phyloP scores from a whole-genome alignment of 2,329 filamentous ascomycete genomes.

The Pestalotiopsis sp. region DNA sequence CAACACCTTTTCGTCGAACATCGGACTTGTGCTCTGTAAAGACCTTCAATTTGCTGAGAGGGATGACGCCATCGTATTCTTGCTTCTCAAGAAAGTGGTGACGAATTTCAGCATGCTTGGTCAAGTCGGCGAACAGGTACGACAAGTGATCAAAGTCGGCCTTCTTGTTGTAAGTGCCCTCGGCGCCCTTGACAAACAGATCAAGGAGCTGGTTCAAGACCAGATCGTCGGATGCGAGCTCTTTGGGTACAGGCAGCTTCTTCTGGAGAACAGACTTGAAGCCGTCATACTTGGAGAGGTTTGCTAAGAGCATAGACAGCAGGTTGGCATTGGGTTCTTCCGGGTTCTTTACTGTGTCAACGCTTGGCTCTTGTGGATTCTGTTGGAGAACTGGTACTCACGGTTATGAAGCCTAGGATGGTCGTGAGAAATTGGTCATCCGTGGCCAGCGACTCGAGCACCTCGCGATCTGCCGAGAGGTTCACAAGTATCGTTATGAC shows the following conservation, averaged over 20 bases:
- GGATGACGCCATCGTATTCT: slow-evolving; percentile 80
- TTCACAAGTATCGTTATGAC: slow-evolving; percentile 90
- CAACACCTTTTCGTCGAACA: slow-evolving; percentile 89
- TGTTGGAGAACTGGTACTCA: slow-evolving; percentile 43
- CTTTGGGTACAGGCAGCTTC: slow-evolving; percentile 68
- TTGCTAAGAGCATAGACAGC: slow-evolving; percentile 89
- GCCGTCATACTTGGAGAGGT: slow-evolving; percentile 79
- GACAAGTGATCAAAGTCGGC: slow-evolving; percentile 92
- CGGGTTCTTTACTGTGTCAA: slow-evolving; percentile 52
- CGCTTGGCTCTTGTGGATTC: not conserved
- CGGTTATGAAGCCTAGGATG: slow-evolving; percentile 74
- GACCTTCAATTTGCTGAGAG: slow-evolving; percentile 87
- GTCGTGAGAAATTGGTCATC: slow-evolving; percentile 83
- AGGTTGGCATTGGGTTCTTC: slow-evolving; percentile 84
- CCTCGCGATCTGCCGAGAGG: slow-evolving; percentile 73
- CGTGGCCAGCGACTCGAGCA: slow-evolving; percentile 71
- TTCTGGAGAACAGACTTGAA: slow-evolving; percentile 70
- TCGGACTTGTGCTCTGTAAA: slow-evolving; percentile 90
- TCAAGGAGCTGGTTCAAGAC: slow-evolving; percentile 92
- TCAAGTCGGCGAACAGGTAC: slow-evolving; percentile 91
- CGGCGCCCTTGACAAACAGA: slow-evolving; percentile 90
- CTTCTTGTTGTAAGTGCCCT: slow-evolving; percentile 78
- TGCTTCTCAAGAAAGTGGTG: slow-evolving; percentile 75
- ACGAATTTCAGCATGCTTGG: slow-evolving; percentile 76
- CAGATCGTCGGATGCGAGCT: slow-evolving; percentile 71